phyloP scores from a whole-genome alignment of 2,329 filamentous ascomycete genomes.

The Aspergillus sp. region DNA sequence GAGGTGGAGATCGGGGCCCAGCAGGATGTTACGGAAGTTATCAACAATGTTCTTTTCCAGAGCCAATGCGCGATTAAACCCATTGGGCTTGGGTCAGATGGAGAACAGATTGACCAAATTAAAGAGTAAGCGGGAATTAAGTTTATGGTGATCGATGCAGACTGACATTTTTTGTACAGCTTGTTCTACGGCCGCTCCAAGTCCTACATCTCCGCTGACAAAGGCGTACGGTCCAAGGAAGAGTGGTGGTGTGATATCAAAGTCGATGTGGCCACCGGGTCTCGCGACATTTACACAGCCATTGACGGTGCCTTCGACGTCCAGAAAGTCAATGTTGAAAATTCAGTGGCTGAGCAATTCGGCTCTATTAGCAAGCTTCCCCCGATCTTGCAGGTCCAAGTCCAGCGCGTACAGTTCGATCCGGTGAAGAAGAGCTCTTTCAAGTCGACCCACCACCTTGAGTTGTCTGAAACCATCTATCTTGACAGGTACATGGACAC shows the following conservation, averaged over 20 bases:
- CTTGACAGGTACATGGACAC: slow-evolving; percentile 80
- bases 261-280: slow-evolving; percentile 53
- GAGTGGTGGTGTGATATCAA: slow-evolving; percentile 61
- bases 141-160: background rate
- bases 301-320: slow-evolving; percentile 82
- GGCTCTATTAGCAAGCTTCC: slow-evolving; percentile 72
- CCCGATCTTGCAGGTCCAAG: slow-evolving; percentile 81
- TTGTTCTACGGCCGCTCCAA: slow-evolving; percentile 48
- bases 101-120: slow-evolving; percentile 76
- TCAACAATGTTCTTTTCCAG: slow-evolving; percentile 85
- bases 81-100: slow-evolving; percentile 59
- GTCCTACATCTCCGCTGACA: slow-evolving; percentile 42
- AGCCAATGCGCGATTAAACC: slow-evolving; percentile 83
- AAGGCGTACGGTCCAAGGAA: slow-evolving; percentile 45
- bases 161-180: slow-evolving; percentile 23
- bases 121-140: slow-evolving; percentile 50
- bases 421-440: slow-evolving; percentile 53
- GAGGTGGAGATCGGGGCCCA: slow-evolving; percentile 63
- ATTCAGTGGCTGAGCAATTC: slow-evolving; percentile 57
- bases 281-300: slow-evolving; percentile 72
- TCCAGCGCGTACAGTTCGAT: slow-evolving; percentile 76
- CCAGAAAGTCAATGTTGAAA: slow-evolving; percentile 65
- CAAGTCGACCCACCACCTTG: slow-evolving; percentile 74
- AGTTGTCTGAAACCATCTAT: slow-evolving; percentile 75
- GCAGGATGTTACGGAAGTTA: slow-evolving; percentile 94